Base-by-base conservation (phyloP, 331 rosid genomes). In the Quercus tomentella region DNA sequence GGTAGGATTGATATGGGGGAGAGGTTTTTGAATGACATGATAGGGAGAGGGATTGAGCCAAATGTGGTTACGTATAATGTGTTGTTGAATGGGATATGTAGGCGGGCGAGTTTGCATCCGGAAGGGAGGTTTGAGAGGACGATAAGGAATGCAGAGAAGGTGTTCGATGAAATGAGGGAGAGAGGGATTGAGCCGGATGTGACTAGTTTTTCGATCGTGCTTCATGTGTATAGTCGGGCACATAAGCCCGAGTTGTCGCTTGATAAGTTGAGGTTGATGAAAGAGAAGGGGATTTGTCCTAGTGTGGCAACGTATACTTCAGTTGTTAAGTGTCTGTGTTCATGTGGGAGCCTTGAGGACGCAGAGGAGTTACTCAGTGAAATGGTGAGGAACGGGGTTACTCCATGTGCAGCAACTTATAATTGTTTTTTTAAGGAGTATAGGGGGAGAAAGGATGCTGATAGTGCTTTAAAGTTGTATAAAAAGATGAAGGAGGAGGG, bases 181-280 rank as follows among this genome's bases (percentile, higher is more conserved):
- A 88, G 92, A 73, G 96, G 97, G 70, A 88, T 94, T 54, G 94
- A 92, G 73, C 98, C 98, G 0, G 98, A 94, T 80, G 94, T 90
- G n/a, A 90, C 98, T n/a, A 92, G 96, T 43, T 94, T 87, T 66
- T 94, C 98, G 0, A 90, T 84, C 1, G 89, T 90, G 58, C 91
- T 94, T 81, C 98, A 94, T 83, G 98, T 92, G 26, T 94, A 86
- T 81, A 94, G 98, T 73, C 88, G 98, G 10, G 97, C 94, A 0
- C 98, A 92, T 79, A 94, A 90, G 78, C 94, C 98, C 0, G 89
- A 90, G 30, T 60, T 94, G 65, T 77, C 90, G 1, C 85, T 94
- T 45, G 98, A 94, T 81, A 94, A 90, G 61, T 30, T 94, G 55
- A 82, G 76, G 57, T 67, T 76, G 84, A 94, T 94, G 98, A 85